Base-by-base conservation (phyloP, 2,329 filamentous ascomycete species). In the Pestalotiopsis sp. region DNA sequence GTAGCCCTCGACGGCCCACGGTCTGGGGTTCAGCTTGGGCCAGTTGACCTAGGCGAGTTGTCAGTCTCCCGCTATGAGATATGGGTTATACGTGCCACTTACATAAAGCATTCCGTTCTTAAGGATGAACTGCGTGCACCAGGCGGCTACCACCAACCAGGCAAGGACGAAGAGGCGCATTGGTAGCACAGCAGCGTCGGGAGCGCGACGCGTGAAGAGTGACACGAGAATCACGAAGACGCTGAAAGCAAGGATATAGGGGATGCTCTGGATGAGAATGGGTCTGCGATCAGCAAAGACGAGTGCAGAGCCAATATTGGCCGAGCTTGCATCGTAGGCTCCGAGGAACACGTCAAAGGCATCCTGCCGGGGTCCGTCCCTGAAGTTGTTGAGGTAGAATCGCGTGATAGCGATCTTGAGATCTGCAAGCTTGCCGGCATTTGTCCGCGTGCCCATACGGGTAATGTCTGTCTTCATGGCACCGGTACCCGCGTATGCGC, bases 391-490 rank as follows among this genome's bases (percentile, higher is more conserved):
- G 69, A 90, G 88, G 72, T 94, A 90, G 81, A 98, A 99, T 71
- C 96, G 89, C 6, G 93, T 97, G 72, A 97, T 84, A 55, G 94
- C 96, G 72, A 98, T 95, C 74, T 91, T 93, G 65, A 94, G 85
- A 79, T 99, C 96, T 77, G 96, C 93, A 64, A 97, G 82, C 69
- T 93, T 92, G 67, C 96, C 96, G 9, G 89, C 88, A 77, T 91
- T 94, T 38, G 96, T 99, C 66, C 97, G 90, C 76, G 93, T 90
- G 64, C 95, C 97, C 1, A 94, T 94, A n/a, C 96, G 91, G 2
- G 96, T 99, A 75, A 98, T 94, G 79, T 99, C 97, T 0, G 96
- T 99, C 87, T 99, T 99, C 83, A 99, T 89, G 65, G 96, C 96
- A 3, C 96, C 97, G 0, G 97, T 99, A 67, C 96, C 96, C 1